Base-by-base conservation (phyloP, 2,329 filamentous ascomycete genomes). In the Emergomyces orientalis region DNA sequence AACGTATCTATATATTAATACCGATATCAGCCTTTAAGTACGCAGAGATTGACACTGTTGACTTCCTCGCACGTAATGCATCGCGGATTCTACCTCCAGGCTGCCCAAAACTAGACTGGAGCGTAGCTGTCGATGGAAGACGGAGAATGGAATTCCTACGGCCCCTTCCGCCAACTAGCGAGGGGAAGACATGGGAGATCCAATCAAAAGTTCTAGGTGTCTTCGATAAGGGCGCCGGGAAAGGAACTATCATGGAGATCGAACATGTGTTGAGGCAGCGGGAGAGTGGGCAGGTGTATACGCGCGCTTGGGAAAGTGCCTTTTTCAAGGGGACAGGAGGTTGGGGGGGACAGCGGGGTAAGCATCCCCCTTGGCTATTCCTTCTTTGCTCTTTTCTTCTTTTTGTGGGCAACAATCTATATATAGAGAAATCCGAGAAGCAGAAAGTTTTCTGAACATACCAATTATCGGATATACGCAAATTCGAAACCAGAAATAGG, bases 271-370 rank as follows among this genome's bases (percentile, higher is more conserved):
- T 96, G 54, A 88, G 93, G 25, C 89, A 95, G 67, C 83, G 79
- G 61, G 78, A 77, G 63, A 84, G 76, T 3, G 87, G 85, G 32
- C 88, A 92, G 65, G 82, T 88, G 27, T 94, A 92, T 76, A 81
- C 81, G 17, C 84, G 86, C 69, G 84, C 86, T 64, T 81, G 88
- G 51, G 85, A 86, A 58, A 89, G 85, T 70, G 85, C 82, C 30
- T 95, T 95, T 77, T 92, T 87, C 72, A 86, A 94, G 63, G 89
- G 84, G 2, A 90, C 95, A 69, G 85, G 85, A 25, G 79, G 79
- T 37, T 96, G 91, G 91, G 88, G 90, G 67, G 92, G 92, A 0
- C 91, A 92, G 45, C 95, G 95, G 79, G 91, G 91, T 82, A 67
- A 71, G 74, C 65, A 1, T 7, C 11, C 5, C 49, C 22, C 1